Evolutionary conservation across 1,139 yeast genomes (phyloP).

Genomic region (Yamadazyma epiphylla): DNA sequence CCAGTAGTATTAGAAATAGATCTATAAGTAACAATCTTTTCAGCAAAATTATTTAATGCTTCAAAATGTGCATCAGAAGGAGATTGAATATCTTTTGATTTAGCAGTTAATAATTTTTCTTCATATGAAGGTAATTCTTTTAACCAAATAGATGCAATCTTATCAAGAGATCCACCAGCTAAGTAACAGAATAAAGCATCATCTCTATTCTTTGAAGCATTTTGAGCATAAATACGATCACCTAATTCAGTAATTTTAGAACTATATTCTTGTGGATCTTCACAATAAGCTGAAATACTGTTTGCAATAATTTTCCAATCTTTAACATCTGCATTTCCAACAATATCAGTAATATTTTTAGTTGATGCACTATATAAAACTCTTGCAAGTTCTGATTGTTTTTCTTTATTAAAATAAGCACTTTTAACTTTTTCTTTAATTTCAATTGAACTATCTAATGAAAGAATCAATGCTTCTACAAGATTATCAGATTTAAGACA

Average conservation of each 20-base stretch:
- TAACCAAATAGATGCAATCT: constrained; percentile 80
- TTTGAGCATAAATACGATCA: constrained; percentile 46
- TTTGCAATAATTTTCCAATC: constrained; percentile 86
- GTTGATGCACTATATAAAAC: constrained; percentile 64
- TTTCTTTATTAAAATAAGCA: constrained; percentile 63
- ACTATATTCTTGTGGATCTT: constrained; percentile 45
- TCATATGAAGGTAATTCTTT: constrained; percentile 66
- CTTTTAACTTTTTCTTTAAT: constrained; percentile 66
- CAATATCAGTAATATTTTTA: constrained; percentile 65
- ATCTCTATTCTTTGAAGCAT: constrained; percentile 43
- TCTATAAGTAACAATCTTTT: constrained; percentile 76
- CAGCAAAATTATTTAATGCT: constrained; percentile 77
- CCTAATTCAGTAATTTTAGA: constrained; percentile 66
- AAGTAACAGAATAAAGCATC: constrained; percentile 76
- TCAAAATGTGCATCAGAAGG: constrained; percentile 83
- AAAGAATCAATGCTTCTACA: constrained; percentile 77
- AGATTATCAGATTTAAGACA: constrained; percentile 64
- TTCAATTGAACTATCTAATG: constrained; percentile 64
- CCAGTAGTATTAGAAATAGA: constrained; percentile 44
- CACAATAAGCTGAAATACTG: constrained; percentile 58
- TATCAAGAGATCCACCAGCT: constrained; percentile 79
- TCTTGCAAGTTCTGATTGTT: constrained; percentile 62
- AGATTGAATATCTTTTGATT: constrained; percentile 40
- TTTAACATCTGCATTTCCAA: constrained; percentile 67
- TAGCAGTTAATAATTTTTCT: constrained; percentile 41